A percentile compares a stretch with the other conserved stretches of the same genome.
phyloP scores from a whole-genome alignment of 75 land plant genomes.

The Selaginella tamariscina region DNA sequence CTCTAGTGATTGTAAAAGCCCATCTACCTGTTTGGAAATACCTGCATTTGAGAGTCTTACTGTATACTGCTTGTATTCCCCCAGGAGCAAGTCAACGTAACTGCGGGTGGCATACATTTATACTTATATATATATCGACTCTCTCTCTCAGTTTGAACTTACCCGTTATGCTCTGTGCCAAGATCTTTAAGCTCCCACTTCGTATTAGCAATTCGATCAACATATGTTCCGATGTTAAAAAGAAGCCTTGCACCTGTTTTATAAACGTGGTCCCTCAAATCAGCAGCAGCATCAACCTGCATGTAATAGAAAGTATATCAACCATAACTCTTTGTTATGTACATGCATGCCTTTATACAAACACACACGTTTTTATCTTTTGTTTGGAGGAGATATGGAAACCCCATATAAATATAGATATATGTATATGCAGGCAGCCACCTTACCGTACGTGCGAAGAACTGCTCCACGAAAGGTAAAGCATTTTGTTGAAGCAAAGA shows the following conservation, averaged over 20 bases:
- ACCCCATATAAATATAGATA: too few relatives aligned
- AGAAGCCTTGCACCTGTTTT: slow-evolving; percentile 66
- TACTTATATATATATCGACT: neutral
- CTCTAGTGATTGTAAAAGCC: neutral
- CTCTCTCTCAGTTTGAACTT: slow-evolving; percentile 4
- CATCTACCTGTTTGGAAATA: slow-evolving; percentile 65
- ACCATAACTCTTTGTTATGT: slow-evolving; percentile 4
- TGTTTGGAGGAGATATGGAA: too few relatives aligned
- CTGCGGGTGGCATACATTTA: slow-evolving; percentile 23
- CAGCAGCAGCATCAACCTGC: slow-evolving; percentile 73
- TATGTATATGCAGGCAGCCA: too few relatives aligned
- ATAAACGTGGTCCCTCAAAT: slow-evolving; percentile 67
- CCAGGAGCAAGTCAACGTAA: slow-evolving; percentile 85
- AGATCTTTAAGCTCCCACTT: slow-evolving; percentile 96
- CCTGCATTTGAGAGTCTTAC: slow-evolving; percentile 68
- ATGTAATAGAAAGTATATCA: neutral
- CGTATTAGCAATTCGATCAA: slow-evolving; percentile 71
- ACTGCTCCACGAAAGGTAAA: slow-evolving; percentile 55
- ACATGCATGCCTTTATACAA: too few relatives aligned
- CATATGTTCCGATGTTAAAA: slow-evolving; percentile 83
- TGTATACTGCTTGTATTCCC: slow-evolving; percentile 90
- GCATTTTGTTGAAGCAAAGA: slow-evolving; percentile 57
- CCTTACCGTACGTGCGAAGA: slow-evolving; percentile 56
- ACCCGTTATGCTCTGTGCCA: slow-evolving; percentile 95
- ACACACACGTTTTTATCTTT: too few relatives aligned